Evolutionary conservation across 805 yeast genomes (phyloP).

Genomic region (Wickerhamomyces chaumierensis): DNA sequence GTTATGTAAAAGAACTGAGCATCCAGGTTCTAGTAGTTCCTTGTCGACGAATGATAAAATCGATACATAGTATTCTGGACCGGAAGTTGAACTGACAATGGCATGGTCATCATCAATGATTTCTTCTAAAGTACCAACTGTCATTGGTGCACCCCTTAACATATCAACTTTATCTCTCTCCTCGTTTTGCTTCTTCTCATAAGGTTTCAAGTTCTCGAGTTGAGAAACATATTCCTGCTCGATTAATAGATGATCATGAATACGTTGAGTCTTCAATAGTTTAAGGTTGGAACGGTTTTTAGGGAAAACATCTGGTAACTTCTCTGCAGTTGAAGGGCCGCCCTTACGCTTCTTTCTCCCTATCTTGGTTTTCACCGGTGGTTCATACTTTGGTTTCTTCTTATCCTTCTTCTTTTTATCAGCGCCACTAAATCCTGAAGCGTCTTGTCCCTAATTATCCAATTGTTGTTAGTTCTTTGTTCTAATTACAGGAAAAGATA

Average conservation of each 20-base stretch:
- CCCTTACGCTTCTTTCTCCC: conserved; percentile 87
- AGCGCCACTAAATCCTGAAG: conserved; percentile 41
- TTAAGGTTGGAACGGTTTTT: conserved; percentile 89
- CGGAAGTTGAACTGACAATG: conserved; percentile 89
- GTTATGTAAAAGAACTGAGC: conserved; percentile 90
- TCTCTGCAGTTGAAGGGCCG: conserved; percentile 78
- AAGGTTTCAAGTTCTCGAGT: conserved; percentile 90
- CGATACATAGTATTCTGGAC: conserved; percentile 95
- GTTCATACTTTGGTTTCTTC: conserved; percentile 94
- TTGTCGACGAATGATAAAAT: conserved; percentile 95
- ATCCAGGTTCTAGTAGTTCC: conserved; percentile 91
- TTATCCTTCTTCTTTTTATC: conserved; percentile 50
- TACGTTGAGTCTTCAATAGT: conserved; percentile 84
- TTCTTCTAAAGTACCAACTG: conserved; percentile 93
- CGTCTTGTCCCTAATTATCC: conserved; percentile 37
- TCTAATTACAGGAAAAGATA: too few relatives aligned
- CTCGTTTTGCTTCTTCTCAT: conserved; percentile 93
- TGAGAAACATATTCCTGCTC: conserved; percentile 95
- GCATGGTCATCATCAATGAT: conserved; percentile 98
- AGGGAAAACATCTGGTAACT: conserved; percentile 81
- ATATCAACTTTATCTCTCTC: conserved; percentile 93
- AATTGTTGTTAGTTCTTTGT: not conserved
- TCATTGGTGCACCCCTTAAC: conserved; percentile 91
- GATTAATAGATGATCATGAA: conserved; percentile 86
- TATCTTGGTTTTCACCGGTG: conserved; percentile 91